Base-by-base conservation (phyloP, 352 stramenopile species). In the Elongisporangium prolatum region DNA sequence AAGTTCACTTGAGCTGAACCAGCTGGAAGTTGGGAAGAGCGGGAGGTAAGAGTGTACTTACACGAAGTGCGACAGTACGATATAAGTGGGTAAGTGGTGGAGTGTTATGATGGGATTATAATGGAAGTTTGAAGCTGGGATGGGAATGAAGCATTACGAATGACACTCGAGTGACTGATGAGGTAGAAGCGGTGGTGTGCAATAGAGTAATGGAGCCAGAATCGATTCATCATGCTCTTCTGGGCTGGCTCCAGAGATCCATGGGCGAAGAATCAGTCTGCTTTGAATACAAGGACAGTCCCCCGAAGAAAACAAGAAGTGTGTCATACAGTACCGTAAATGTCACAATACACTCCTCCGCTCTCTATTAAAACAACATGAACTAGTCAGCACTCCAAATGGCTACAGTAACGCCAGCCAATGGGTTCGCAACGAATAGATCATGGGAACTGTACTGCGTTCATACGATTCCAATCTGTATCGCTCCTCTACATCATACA, bases 21-120 rank as follows among this genome's bases (percentile, higher is more conserved):
- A 44, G 34, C 34, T 44, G 34, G 34, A 17, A 44, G 34, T 44
- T 44, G 34, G 34, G 34, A 44, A 44, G 34, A 44, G 34, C 34
- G 34, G 34, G 34, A 44, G 34, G 34, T 44, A 44, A 44, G 34
- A 44, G 34, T 44, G 34, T 52, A 52, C 48, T 52, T 52, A 21
- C 20, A 52, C 21, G 48, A 13, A 17, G 10, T 6, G 48, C 48
- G 18, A 52, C 48, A 52, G 48, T 52, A 52, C 34, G 34, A 44
- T 17, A 44, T 44, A 44, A 10, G 34, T 44, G 34, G 34, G 17
- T 44, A 44, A 17, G 11, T 44, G 34, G 34, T 13, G 34, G 34
- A 44, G 34, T 44, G 34, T 44, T 13, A 44, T 44, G 34, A 44
- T 44, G 34, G 34, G 34, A 44, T 9, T 44, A 17, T 44, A 44